phyloP scores from a whole-genome alignment of 345 rosid genomes.

The Lepidium africanum region DNA sequence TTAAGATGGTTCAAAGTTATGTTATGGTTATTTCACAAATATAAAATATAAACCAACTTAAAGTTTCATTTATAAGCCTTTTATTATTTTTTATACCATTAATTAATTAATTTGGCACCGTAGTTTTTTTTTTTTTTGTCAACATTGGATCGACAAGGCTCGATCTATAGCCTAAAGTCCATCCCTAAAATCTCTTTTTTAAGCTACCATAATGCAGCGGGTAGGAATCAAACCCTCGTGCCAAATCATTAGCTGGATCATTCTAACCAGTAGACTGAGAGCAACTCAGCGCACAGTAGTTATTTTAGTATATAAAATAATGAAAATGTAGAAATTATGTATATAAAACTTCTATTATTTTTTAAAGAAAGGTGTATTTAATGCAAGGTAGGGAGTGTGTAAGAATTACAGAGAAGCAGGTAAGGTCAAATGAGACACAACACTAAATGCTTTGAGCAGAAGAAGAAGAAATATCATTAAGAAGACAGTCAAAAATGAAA shows the following conservation, averaged over 20 bases:
- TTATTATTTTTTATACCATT: neutral
- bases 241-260: too few species aligned
- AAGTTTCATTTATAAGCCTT: neutral
- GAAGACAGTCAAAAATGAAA: constrained; percentile 18
- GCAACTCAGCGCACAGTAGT: too few species aligned
- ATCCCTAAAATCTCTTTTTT: too few species aligned
- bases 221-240: too few species aligned
- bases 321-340: neutral
- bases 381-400: constrained; percentile 27
- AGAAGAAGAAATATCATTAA: neutral
- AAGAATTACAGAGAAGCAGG: constrained; percentile 20
- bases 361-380: neutral
- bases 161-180: too few species aligned
- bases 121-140: too few species aligned
- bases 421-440: constrained; percentile 21
- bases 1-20: neutral
- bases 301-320: neutral
- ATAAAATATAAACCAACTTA: neutral
- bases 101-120: neutral
- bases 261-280: too few species aligned
- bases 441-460: constrained; percentile 23
- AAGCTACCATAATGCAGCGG: too few species aligned
- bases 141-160: too few species aligned
- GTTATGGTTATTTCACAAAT: neutral
- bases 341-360: neutral